phyloP scores from a whole-genome alignment of 441 rosid species.

The Bocquillonia castaneifolia region DNA sequence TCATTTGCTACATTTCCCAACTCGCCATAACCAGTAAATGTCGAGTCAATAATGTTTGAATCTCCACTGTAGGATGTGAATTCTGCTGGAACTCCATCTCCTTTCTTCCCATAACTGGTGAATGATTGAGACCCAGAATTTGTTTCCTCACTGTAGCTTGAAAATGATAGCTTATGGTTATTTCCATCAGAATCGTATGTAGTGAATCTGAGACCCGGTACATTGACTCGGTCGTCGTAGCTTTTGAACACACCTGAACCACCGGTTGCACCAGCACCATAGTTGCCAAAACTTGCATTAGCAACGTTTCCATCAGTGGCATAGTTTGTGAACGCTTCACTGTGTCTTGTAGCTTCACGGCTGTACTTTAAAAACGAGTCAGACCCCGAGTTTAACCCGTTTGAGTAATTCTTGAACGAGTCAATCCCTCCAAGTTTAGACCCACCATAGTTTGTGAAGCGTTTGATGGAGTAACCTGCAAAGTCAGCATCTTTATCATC shows the following conservation, averaged over 20 bases:
- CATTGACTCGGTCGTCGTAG: constrained; percentile 56
- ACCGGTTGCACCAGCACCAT: constrained; percentile 61
- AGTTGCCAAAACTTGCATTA: constrained; percentile 69
- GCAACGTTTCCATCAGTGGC: constrained; percentile 53
- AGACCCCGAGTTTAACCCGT: constrained; percentile 40
- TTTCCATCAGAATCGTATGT: constrained; percentile 53
- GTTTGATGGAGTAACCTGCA: constrained; percentile 43
- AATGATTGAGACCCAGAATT: constrained; percentile 64
- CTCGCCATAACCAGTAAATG: constrained; percentile 67
- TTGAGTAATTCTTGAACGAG: constrained; percentile 65
- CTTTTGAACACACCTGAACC: constrained; percentile 57
- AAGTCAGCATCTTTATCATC: constrained; percentile 40
- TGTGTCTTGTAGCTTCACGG: constrained; percentile 44
- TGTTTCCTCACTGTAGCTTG: constrained; percentile 46
- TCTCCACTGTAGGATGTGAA: constrained; percentile 51
- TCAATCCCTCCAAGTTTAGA: constrained; percentile 43
- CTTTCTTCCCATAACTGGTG: constrained; percentile 62
- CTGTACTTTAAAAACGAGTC: constrained; percentile 77
- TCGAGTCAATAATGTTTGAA: constrained; percentile 63
- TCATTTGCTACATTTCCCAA: constrained; percentile 51
- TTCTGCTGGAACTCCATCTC: constrained; percentile 51
- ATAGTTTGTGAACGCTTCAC: constrained; percentile 51
- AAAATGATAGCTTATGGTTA: constrained; percentile 50
- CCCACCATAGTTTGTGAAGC: constrained; percentile 68
- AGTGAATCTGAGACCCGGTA: constrained; percentile 61